Evolutionary conservation across 257 asterid species (phyloP).

Genomic region (Penstemon davidsonii): DNA sequence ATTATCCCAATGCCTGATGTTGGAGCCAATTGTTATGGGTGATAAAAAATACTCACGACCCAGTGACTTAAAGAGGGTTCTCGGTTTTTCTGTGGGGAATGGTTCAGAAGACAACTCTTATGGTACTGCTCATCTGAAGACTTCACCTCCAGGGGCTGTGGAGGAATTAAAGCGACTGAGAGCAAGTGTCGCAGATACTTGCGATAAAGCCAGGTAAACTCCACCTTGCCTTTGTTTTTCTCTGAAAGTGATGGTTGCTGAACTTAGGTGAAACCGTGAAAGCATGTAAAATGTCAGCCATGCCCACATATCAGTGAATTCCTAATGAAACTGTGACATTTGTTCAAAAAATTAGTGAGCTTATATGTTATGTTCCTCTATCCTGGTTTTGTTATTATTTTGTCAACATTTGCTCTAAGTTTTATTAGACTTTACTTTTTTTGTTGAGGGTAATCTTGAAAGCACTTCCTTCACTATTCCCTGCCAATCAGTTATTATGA

Average conservation of each 20-base stretch:
- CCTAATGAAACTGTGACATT: conserved; percentile 1
- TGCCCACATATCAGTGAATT: background rate
- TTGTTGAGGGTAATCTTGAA: conserved; percentile 14
- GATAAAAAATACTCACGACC: conserved; percentile 55
- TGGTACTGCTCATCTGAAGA: conserved; percentile 60
- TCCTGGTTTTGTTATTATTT: conserved; percentile 6
- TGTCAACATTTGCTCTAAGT: background rate
- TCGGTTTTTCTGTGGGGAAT: conserved; percentile 59
- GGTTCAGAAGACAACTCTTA: conserved; percentile 68
- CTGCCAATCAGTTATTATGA: conserved; percentile 10
- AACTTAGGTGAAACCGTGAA: background rate
- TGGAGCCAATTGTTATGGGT: conserved; percentile 68
- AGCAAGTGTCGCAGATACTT: conserved; percentile 59
- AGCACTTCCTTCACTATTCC: background rate
- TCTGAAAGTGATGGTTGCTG: conserved; percentile 8
- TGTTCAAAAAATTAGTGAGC: background rate
- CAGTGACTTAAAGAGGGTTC: conserved; percentile 69
- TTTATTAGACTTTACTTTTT: conserved; percentile 12
- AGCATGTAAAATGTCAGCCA: background rate
- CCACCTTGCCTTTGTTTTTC: conserved; percentile 13
- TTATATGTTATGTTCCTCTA: conserved; percentile 11
- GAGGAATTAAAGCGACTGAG: conserved; percentile 73
- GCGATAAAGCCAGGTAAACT: conserved; percentile 72
- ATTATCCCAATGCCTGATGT: conserved; percentile 59
- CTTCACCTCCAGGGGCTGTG: conserved; percentile 56